These are phyloP conservation scores for Dioscorea cayenensis DNA, from an alignment of 116 monocot species.

Conservation along the genomic window DNA sequence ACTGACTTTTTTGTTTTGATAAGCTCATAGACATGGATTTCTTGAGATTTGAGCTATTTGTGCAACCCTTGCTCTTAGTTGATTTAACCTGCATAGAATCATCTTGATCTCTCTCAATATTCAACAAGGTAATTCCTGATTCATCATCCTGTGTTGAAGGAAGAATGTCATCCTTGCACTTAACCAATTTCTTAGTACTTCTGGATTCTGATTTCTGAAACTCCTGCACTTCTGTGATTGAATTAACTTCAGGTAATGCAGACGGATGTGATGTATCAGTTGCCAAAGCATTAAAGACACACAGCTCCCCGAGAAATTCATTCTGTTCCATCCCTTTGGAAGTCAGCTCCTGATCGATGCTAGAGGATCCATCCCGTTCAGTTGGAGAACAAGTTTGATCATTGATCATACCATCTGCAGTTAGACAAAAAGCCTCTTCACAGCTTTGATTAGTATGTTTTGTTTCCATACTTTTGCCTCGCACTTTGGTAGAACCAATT, in stretches of 20 bases:
- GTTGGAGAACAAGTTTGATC: neutral
- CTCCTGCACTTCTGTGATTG: neutral
- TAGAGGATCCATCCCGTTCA: constrained; percentile 7
- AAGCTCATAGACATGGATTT: neutral
- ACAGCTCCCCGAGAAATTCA: neutral
- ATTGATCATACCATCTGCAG: constrained; percentile 4
- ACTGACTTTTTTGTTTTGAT: neutral
- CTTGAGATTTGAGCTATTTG: neutral
- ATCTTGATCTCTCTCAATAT: constrained; percentile 11
- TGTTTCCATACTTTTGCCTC: constrained; percentile 3
- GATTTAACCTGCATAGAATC: constrained; percentile 1
- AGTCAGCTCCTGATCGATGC: neutral
- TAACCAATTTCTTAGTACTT: neutral
- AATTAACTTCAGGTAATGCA: constrained; percentile 12
- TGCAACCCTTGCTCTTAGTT: neutral
- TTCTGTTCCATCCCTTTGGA: constrained; percentile 14
- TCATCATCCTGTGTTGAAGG: constrained; percentile 13
- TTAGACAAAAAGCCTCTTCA: constrained; percentile 4
- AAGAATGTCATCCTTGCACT: constrained; percentile 4
- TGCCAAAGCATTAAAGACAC: constrained; percentile 1
- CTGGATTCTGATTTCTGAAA: constrained; percentile 9
- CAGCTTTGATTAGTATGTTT: constrained; percentile 1
- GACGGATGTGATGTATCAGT: constrained; percentile 2
- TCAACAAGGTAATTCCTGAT: constrained; percentile 7
- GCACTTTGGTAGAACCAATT: constrained; percentile 20